Percentiles rank a stretch among this genome's conserved stretches.
Conservation (phyloP, 2,329 filamentous ascomycete species). For the Fusarium sp. region DNA sequence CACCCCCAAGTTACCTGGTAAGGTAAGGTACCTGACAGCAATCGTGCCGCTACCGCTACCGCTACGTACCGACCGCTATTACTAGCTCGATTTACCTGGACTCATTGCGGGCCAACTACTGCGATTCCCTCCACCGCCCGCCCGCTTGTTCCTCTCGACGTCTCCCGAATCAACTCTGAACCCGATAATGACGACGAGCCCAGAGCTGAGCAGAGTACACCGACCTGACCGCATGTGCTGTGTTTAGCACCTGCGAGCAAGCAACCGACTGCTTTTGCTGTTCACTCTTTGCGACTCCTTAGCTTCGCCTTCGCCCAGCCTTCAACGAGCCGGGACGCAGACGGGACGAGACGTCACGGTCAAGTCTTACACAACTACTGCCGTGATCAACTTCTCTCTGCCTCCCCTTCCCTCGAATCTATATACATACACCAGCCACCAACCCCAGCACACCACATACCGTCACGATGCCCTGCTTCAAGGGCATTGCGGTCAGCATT, state of each 20-base stretch:
- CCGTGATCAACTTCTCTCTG: conserved; percentile 25
- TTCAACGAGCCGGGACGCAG: conserved; percentile 16
- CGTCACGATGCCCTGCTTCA: conserved; percentile 88
- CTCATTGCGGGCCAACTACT: conserved; percentile 33
- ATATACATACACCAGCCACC: conserved; percentile 18
- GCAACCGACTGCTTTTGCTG: conserved; percentile 30
- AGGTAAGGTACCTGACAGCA: conserved; percentile 25
- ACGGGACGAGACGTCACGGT: conserved; percentile 14
- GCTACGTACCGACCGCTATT: conserved; percentile 32
- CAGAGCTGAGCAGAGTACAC: conserved; percentile 31
- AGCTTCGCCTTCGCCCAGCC: conserved; percentile 7
- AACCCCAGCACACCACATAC: conserved; percentile 16
- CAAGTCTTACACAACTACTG: conserved; percentile 19
- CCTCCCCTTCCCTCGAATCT: conserved; percentile 30
- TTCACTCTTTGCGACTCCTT: conserved; percentile 11
- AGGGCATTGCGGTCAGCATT: conserved; percentile 98
- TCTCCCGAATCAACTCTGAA: conserved; percentile 38
- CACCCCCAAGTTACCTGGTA: conserved; percentile 13
- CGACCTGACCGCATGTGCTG: conserved; percentile 29
- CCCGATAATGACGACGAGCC: conserved; percentile 28
- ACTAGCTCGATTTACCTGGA: conserved; percentile 26
- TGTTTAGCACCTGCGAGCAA: conserved; percentile 23
- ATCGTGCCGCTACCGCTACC: conserved; percentile 26
- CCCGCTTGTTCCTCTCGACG: conserved; percentile 37
- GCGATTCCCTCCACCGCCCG: conserved; percentile 39